These are phyloP conservation scores for Lichtheimia corymbifera DNA, from an alignment of 371 early-diverging fungal species.

Conservation along the genomic window DNA sequence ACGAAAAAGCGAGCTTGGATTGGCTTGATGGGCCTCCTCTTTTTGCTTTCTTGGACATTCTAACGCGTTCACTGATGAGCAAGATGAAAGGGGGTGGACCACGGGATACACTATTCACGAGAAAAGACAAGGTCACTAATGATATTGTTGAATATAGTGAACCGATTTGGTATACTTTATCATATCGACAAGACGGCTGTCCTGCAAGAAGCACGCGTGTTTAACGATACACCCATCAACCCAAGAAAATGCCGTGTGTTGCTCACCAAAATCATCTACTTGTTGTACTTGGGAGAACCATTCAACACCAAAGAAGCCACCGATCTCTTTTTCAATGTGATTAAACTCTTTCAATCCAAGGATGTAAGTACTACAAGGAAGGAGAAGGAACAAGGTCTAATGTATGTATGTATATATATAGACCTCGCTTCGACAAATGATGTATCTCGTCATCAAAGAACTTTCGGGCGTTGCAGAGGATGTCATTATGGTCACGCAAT, in stretches of 20 bases:
- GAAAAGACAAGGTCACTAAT: too few species aligned
- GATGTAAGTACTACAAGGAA: conserved; percentile 72
- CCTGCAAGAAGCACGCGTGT: conserved; percentile 94
- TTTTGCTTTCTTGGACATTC: neutral
- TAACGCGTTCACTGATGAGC: neutral
- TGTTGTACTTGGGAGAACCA: conserved; percentile 88
- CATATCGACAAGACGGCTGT: conserved; percentile 91
- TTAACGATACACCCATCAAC: conserved; percentile 96
- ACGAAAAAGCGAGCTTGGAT: too few species aligned
- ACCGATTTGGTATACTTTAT: conserved; percentile 48
- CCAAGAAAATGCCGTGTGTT: conserved; percentile 91
- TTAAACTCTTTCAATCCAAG: conserved; percentile 95
- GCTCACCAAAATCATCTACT: conserved; percentile 90
- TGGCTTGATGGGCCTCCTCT: too few species aligned
- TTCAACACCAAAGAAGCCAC: conserved; percentile 94
- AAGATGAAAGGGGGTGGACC: neutral
- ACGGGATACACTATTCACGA: too few species aligned
- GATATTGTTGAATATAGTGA: neutral
- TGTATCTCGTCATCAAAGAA: conserved; percentile 96
- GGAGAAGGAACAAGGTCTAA: neutral
- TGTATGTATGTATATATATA: conserved; percentile 33
- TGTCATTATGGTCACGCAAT: conserved; percentile 96
- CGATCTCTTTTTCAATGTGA: conserved; percentile 95
- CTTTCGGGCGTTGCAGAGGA: conserved; percentile 91
- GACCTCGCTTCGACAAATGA: conserved; percentile 91